These are phyloP conservation scores for Mollisia scopiformis DNA, from an alignment of 2,329 filamentous ascomycete genomes.

Conservation along the genomic window DNA sequence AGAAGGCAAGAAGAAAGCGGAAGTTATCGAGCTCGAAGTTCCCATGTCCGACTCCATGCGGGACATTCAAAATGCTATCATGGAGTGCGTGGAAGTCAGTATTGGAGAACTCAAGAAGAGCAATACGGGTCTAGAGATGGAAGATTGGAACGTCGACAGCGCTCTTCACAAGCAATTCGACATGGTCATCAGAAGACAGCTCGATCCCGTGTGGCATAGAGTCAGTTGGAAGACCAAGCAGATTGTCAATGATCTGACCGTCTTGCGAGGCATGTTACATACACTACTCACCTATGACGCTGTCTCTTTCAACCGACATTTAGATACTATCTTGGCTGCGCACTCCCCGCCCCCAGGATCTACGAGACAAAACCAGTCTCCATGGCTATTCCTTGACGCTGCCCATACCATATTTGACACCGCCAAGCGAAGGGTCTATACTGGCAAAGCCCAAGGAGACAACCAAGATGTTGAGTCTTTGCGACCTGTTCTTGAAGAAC, in stretches of 20 bases:
- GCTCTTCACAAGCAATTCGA: conserved; percentile 93
- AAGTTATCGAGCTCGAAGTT: conserved; percentile 96
- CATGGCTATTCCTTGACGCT: conserved; percentile 95
- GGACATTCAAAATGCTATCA: conserved; percentile 89
- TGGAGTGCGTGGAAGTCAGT: conserved; percentile 95
- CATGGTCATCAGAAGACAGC: conserved; percentile 80
- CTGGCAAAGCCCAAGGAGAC: conserved; percentile 53
- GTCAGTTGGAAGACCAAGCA: conserved; percentile 94
- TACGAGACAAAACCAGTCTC: conserved; percentile 85
- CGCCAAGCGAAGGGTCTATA: conserved; percentile 85
- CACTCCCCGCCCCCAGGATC: conserved; percentile 88
- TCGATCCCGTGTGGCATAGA: conserved; percentile 96
- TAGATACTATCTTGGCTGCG: conserved; percentile 91
- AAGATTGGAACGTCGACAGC: conserved; percentile 95
- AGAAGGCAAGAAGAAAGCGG: conserved; percentile 89
- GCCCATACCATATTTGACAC: conserved; percentile 93
- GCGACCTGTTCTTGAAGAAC: conserved; percentile 84
- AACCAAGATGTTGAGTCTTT: conserved; percentile 47
- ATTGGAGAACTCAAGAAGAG: conserved; percentile 92
- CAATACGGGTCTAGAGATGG: conserved; percentile 89
- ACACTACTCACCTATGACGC: conserved; percentile 84
- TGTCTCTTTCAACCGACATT: conserved; percentile 87
- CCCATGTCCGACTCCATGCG: conserved; percentile 95
- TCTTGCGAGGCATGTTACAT: conserved; percentile 82
- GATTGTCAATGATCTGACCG: conserved; percentile 86